A percentile compares a stretch with the other conserved stretches of the same genome.
Conservation (phyloP, 148 eudicot genomes). For the Linanthus parryae region DNA sequence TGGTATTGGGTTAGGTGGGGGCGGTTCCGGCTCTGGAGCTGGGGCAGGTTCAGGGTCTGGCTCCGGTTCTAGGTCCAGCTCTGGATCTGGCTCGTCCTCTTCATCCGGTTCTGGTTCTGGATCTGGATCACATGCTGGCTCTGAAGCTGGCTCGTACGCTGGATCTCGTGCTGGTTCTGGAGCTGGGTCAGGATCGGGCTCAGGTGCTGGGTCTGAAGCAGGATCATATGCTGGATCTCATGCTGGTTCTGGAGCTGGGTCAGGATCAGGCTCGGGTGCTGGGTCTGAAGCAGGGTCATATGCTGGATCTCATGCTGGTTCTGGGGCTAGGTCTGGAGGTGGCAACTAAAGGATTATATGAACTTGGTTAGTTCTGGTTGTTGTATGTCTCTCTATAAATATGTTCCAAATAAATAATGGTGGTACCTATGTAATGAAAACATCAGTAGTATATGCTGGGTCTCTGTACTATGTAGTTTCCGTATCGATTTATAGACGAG, state of each 20-base stretch:
- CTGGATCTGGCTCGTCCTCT: constrained; percentile 31
- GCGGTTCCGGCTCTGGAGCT: too few relatives aligned
- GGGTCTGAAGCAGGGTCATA: too few relatives aligned
- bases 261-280: constrained; percentile 4
- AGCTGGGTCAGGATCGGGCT: constrained; percentile 29
- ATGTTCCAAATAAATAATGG: too few relatives aligned
- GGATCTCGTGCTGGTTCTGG: constrained; percentile 65
- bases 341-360: too few relatives aligned
- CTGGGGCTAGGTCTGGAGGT: too few relatives aligned
- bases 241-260: constrained; percentile 11
- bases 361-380: too few relatives aligned
- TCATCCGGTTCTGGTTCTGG: constrained; percentile 31
- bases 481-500: too few relatives aligned
- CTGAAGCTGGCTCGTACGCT: constrained; percentile 54
- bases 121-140: constrained; percentile 35
- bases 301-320: too few relatives aligned
- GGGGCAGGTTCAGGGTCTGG: constrained; percentile 15
- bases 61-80: constrained; percentile 30
- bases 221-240: constrained; percentile 2
- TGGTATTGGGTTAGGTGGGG: constrained; percentile 17
- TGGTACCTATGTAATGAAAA: too few relatives aligned
- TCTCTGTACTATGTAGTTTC: too few relatives aligned
- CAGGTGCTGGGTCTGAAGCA: constrained; percentile 12
- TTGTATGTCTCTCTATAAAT: too few relatives aligned
- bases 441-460: too few relatives aligned